Percentiles rank a stretch among this genome's conserved stretches.
Evolutionary conservation across 2,329 filamentous ascomycete genomes (phyloP).

Genomic region (Metarhizium guizhouense): DNA sequence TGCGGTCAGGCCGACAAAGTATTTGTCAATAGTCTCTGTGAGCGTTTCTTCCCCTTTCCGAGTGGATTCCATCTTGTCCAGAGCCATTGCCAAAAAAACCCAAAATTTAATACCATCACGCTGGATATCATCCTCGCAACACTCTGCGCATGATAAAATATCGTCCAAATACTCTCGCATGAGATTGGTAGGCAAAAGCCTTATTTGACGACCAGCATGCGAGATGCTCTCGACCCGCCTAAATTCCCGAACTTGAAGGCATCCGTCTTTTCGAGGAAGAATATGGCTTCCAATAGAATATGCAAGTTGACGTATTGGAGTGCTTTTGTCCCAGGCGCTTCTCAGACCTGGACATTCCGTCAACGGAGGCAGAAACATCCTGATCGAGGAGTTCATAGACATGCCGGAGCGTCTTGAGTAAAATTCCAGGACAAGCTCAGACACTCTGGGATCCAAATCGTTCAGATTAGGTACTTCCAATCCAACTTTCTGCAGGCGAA

Average conservation of each 20-base stretch:
- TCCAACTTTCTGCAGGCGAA: not conserved
- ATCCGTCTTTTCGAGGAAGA: not conserved
- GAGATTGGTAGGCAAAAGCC: constrained; percentile 7
- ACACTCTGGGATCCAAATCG: constrained; percentile 28
- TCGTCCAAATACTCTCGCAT: constrained; percentile 8
- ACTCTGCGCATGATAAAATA: constrained; percentile 8
- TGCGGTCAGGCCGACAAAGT: not conserved
- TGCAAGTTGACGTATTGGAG: constrained; percentile 39
- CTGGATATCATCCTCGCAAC: constrained; percentile 8
- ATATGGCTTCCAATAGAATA: constrained; percentile 34
- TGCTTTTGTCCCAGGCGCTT: constrained; percentile 49
- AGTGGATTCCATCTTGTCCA: constrained; percentile 21
- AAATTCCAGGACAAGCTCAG: constrained; percentile 28
- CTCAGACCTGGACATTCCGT: constrained; percentile 45
- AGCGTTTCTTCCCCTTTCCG: constrained; percentile 12
- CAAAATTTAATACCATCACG: constrained; percentile 8
- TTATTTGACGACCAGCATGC: constrained; percentile 20
- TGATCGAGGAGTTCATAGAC: constrained; percentile 10
- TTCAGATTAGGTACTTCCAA: constrained; percentile 6
- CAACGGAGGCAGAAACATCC: constrained; percentile 58
- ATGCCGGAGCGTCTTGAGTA: not conserved
- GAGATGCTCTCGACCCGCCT: constrained; percentile 22
- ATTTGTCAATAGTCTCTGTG: not conserved
- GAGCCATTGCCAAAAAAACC: constrained; percentile 12
- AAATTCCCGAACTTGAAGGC: constrained; percentile 24